A percentile compares a stretch with the other conserved stretches of the same genome.
phyloP scores from a whole-genome alignment of 345 rosid species.

The Ceriops tagal region DNA sequence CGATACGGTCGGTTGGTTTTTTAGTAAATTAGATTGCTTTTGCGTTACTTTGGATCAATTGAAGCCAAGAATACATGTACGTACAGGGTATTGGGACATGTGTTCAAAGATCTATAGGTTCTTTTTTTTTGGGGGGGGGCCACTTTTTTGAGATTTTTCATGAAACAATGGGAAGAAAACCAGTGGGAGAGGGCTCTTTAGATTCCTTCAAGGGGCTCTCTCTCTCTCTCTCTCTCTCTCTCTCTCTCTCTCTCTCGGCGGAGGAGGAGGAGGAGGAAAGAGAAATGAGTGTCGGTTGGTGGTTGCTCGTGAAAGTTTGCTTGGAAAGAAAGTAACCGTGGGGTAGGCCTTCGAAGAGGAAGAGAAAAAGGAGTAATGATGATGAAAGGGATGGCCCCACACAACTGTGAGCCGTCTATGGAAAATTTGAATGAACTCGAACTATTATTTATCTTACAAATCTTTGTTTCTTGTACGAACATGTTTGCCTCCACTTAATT shows the following conservation, averaged over 20 bases:
- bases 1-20: neutral
- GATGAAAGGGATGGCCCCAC: conserved; percentile 11
- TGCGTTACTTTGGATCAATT: neutral
- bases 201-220: conserved; percentile 6
- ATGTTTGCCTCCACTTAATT: neutral
- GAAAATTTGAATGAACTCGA: neutral
- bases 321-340: conserved; percentile 18
- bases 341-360: neutral
- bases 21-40: neutral
- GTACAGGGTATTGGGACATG: neutral
- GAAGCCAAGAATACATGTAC: neutral
- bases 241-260: neutral
- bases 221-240: neutral
- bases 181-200: neutral
- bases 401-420: conserved; percentile 19
- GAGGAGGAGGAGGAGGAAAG: neutral
- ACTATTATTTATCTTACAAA: too few relatives aligned
- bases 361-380: neutral
- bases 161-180: neutral
- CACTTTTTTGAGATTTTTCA: neutral
- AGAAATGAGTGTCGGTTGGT: neutral
- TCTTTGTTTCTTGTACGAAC: too few relatives aligned
- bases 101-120: neutral
- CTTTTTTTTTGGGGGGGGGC: neutral
- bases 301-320: conserved; percentile 36